Evolutionary conservation across 768 basidiomycete genomes (phyloP).

Genomic region (Floccularia luteovirens): DNA sequence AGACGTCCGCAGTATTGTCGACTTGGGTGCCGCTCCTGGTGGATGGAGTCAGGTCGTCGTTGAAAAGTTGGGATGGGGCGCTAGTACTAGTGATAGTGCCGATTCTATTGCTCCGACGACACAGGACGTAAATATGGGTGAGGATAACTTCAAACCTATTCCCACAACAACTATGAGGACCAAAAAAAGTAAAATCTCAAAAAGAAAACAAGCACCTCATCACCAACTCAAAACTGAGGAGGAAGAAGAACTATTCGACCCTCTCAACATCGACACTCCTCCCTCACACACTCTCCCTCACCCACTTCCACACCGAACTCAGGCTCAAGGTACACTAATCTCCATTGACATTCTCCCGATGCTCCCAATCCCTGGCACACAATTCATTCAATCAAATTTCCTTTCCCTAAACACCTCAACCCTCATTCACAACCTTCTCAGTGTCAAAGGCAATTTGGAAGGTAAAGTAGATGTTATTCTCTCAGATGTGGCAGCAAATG

Average conservation of each 20-base stretch:
- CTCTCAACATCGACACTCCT: conserved; percentile 31
- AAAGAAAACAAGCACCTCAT: too few species aligned
- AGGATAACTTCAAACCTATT: not conserved
- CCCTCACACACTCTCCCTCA: not conserved
- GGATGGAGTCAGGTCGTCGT: conserved; percentile 90
- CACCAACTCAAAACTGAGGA: conserved; percentile 9
- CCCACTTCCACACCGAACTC: too few species aligned
- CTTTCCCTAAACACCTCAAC: conserved; percentile 43
- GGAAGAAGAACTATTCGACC: conserved; percentile 28
- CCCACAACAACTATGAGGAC: too few species aligned
- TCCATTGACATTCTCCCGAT: conserved; percentile 81
- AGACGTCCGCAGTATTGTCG: conserved; percentile 62
- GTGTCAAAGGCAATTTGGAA: conserved; percentile 15
- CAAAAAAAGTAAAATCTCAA: too few species aligned
- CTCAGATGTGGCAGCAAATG: conserved; percentile 87
- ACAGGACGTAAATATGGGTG: conserved; percentile 4
- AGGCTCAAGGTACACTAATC: conserved; percentile 46
- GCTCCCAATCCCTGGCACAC: conserved; percentile 62
- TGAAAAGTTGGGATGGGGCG: conserved; percentile 46
- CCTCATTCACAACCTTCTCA: conserved; percentile 31
- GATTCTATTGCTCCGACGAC: conserved; percentile 2
- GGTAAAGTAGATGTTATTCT: conserved; percentile 71
- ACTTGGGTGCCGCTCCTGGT: conserved; percentile 89
- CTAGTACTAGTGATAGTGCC: not conserved
- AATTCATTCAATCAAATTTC: conserved; percentile 74